Evolutionary conservation across 805 yeast species (phyloP).

Genomic region (Phaffomyces antillensis): DNA sequence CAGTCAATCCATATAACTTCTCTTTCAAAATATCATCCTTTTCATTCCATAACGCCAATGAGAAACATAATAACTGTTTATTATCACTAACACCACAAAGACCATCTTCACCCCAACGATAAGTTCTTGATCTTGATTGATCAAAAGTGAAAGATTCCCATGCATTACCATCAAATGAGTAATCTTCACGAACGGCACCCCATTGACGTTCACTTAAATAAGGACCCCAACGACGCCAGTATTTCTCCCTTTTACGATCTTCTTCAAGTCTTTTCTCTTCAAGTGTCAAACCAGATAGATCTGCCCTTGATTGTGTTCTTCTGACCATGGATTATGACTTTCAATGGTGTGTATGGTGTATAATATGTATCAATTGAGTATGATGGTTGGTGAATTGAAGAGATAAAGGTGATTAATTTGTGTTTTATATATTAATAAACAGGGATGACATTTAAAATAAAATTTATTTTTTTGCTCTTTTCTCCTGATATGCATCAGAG

Average conservation of each 20-base stretch:
- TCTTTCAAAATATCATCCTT: slow-evolving; percentile 81
- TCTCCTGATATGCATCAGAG: too few relatives aligned
- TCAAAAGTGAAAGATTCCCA: slow-evolving; percentile 88
- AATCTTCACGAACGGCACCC: slow-evolving; percentile 79
- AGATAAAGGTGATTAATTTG: too few relatives aligned
- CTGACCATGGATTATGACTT: slow-evolving; percentile 5
- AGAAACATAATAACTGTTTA: slow-evolving; percentile 66
- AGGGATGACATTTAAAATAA: too few relatives aligned
- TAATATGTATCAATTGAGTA: too few relatives aligned
- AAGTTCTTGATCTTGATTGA: slow-evolving; percentile 71
- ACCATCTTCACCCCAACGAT: slow-evolving; percentile 96
- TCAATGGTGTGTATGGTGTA: too few relatives aligned
- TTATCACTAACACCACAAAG: slow-evolving; percentile 84
- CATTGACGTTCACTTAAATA: slow-evolving; percentile 84
- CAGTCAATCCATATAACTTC: slow-evolving; percentile 80
- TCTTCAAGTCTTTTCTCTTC: slow-evolving; percentile 32
- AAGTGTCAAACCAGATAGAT: slow-evolving; percentile 22
- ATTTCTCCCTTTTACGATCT: slow-evolving; percentile 32
- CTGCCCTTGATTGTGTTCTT: slow-evolving; percentile 20
- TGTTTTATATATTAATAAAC: too few relatives aligned
- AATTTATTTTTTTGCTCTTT: too few relatives aligned
- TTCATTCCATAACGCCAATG: slow-evolving; percentile 91
- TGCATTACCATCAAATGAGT: slow-evolving; percentile 79
- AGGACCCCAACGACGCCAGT: slow-evolving; percentile 91
- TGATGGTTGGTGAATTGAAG: too few relatives aligned